Evolutionary conservation across 495 filamentous ascomycete genomes (phyloP).

Genomic region (Aspergillus leporis): DNA sequence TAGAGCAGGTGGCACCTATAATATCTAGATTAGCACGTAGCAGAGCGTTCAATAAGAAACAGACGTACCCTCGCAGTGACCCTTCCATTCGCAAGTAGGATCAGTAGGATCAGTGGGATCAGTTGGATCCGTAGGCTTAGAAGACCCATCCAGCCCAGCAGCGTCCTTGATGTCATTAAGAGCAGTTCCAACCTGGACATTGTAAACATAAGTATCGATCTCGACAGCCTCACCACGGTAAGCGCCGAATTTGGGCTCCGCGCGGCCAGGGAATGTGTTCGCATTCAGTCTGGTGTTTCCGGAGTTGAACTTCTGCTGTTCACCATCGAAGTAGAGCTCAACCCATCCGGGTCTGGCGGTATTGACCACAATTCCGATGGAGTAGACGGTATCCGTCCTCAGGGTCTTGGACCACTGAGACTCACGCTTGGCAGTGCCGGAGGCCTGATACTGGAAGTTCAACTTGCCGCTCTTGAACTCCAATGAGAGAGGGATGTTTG

Average conservation of each 20-base stretch:
- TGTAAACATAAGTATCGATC: conserved; percentile 16
- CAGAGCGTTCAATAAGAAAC: no score
- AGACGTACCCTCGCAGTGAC: conserved; percentile 25
- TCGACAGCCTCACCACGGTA: conserved; percentile 15
- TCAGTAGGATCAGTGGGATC: no score
- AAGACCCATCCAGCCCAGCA: conserved; percentile 1
- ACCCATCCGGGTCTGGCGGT: conserved; percentile 15
- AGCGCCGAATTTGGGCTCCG: conserved; percentile 18
- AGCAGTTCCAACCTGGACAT: conserved; percentile 13
- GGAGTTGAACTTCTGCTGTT: conserved; percentile 10
- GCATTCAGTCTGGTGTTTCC: conserved; percentile 4
- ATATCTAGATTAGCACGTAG: no score
- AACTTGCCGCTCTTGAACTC: conserved; percentile 10
- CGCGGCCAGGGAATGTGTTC: conserved; percentile 8
- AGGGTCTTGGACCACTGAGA: conserved; percentile 12
- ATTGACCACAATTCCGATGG: conserved; percentile 14
- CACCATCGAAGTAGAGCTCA: conserved; percentile 19
- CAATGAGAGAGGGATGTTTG: conserved; percentile 19
- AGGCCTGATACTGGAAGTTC: conserved; percentile 16
- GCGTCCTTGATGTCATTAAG: conserved; percentile 12
- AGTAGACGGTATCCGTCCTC: conserved; percentile 9
- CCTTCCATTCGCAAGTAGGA: conserved; percentile 20
- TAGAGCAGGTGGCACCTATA: not conserved
- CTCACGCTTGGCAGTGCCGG: conserved; percentile 2
- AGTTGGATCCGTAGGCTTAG: not conserved